Base-by-base conservation (phyloP, 208 protist species). In the Leishmania guyanensis region DNA sequence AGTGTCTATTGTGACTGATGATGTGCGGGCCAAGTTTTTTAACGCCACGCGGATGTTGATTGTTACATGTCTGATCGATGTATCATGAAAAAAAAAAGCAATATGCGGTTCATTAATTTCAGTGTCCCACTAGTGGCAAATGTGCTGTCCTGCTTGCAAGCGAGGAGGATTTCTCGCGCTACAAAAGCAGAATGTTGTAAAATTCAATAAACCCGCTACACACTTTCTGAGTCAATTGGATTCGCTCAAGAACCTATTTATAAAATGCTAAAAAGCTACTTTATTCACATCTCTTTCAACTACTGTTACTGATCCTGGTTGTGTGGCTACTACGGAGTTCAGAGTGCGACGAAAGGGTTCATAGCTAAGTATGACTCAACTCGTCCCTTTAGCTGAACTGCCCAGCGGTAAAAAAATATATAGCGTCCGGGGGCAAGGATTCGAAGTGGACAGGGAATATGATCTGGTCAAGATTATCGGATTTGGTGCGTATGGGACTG, bases 401-500 rank as follows among this genome's bases (percentile, higher is more conserved):
- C 91, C 91, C 9, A 90, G 88, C 39, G 89, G 91, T 39, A 89
- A 88, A 75, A 93, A 93, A 79, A 86, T 95, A 78, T 98, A 97
- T 84, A 88, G 82, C 22, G 89, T 98, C 36, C 78, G 92, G 5
- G 95, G 96, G 8, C 89, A 96, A 60, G 91, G 84, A 22, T 98
- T 98, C 79, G 94, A 98, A 84, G 94, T 98, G 5, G 77, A 80
- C 69, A 86, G 90, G 29, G 80, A 84, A 22, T 97, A 98, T 83
- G 82, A 87, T 51, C 78, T 98, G 5, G 86, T 87, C 9, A 98
- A 98, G 77, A 77, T 95, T 0, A 84, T 98, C 51, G 96, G 96
- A 0, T 91, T 88, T 66, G 96, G 95, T 29, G 87, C 94, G 14
- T 97, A 98, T 85, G 95, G 95, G 2, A 95, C 84, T 53, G 95